Percentiles rank a stretch among this genome's conserved stretches.
Evolutionary conservation across 306 rosid genomes (phyloP).

Genomic region (Rubus parviflorus): DNA sequence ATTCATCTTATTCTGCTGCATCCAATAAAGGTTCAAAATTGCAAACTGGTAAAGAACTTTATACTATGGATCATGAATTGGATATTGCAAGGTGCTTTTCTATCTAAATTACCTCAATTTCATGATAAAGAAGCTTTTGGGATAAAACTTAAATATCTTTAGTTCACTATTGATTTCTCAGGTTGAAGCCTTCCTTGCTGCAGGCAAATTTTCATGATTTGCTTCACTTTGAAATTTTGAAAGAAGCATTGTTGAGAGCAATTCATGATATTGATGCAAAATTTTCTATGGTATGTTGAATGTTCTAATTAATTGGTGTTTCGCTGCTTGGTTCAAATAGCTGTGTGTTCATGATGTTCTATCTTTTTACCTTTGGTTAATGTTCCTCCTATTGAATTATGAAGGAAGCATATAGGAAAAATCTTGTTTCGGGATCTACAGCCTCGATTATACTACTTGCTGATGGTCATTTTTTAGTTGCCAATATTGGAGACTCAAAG

Average conservation of each 20-base stretch:
- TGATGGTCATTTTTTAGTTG: conserved; percentile 83
- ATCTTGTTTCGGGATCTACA: conserved; percentile 73
- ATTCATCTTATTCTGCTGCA: conserved; percentile 63
- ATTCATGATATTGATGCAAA: conserved; percentile 75
- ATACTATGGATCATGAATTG: conserved; percentile 37
- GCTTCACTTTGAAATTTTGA: conserved; percentile 82
- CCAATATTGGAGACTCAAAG: conserved; percentile 93
- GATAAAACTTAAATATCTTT: neutral
- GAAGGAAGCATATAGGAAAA: conserved; percentile 78
- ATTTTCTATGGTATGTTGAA: conserved; percentile 67
- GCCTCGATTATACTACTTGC: conserved; percentile 74
- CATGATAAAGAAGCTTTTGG: neutral
- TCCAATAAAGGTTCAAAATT: conserved; percentile 37
- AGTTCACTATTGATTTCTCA: conserved; percentile 37
- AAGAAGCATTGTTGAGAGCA: conserved; percentile 88
- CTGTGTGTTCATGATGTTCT: conserved; percentile 9
- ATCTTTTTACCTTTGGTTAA: conserved; percentile 35
- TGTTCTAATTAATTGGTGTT: conserved; percentile 8
- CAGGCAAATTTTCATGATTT: conserved; percentile 55
- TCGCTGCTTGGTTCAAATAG: conserved; percentile 17
- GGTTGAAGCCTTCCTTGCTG: conserved; percentile 59
- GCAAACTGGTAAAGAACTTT: conserved; percentile 39
- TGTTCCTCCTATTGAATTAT: conserved; percentile 25
- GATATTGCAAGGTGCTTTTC: conserved; percentile 57
- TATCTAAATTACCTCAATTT: neutral